A percentile compares a stretch with the other conserved stretches of the same genome.
These are phyloP conservation scores for Cutaneotrichosporon mucoides DNA, from an alignment of 1,284 basidiomycete genomes.

Conservation along the genomic window DNA sequence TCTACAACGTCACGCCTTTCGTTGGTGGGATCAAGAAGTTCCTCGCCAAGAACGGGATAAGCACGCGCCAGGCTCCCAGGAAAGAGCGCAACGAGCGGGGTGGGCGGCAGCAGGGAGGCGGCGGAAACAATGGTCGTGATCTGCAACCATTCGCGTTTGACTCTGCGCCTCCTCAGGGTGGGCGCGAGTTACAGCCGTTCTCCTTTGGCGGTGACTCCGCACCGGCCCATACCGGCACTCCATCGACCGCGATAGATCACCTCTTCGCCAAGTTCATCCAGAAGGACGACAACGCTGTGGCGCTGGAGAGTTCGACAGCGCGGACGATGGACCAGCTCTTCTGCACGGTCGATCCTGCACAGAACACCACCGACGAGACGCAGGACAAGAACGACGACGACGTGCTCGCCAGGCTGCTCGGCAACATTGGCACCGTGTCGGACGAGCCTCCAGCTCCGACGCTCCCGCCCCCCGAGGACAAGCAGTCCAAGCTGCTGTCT, in stretches of 20 bases:
- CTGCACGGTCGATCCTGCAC: conserved; percentile 20
- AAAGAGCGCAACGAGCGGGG: not conserved
- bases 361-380: not conserved
- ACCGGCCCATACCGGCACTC: not conserved
- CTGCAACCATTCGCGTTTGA: conserved; percentile 39
- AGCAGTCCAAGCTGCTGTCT: conserved; percentile 15
- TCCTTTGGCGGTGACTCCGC: conserved; percentile 23
- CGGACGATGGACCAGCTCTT: conserved; percentile 34
- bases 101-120: not conserved
- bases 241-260: conserved; percentile 32
- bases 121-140: conserved; percentile 15
- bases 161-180: conserved; percentile 3
- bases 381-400: conserved; percentile 30
- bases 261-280: conserved; percentile 40
- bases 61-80: conserved; percentile 19
- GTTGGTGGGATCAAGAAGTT: conserved; percentile 59
- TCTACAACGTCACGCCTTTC: conserved; percentile 95
- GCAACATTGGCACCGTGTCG: conserved; percentile 19
- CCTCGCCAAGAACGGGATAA: conserved; percentile 32
- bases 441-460: not conserved
- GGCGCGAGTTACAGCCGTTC: conserved; percentile 37
- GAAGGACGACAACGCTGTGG: conserved; percentile 25
- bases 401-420: conserved; percentile 32
- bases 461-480: conserved; percentile 5
- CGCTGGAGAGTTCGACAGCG: conserved; percentile 25